Evolutionary conservation across 352 stramenopile genomes (phyloP), one percentile per base, ranked within the genome.

Genomic region (Pilasporangium apinafurcum): DNA sequence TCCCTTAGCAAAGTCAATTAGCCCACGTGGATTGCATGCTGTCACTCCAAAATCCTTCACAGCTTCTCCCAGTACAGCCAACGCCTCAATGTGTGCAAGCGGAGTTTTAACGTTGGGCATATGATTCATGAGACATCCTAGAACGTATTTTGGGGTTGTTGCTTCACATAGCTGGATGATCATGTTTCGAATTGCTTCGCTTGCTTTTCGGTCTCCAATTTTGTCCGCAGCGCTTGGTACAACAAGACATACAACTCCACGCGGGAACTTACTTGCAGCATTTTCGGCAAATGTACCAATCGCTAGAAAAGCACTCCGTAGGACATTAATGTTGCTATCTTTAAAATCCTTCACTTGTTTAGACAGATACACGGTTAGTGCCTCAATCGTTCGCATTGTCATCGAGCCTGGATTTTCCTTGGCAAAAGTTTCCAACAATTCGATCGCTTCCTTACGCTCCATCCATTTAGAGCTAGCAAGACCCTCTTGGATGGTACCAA

Each of bases 271-370:
- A 21, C 62, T 62, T 1, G 65, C 49, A 28, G 59, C 60, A 25
- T 59, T 63, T 32, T 82, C 69, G 8, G 83, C 78, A 50, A 93
- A 88, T 5, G 59, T 79, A 9, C 68, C 79, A 4, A 95, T 59
- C 1, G 81, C 83, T 46, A 93, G 68, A 32, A 95, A 95, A 9
- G 81, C 68, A 45, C 81, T 88, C 39, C 86, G 88, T 12, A 95
- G 44, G 3, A 93, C 83, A 39, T 95, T 92, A 47, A 95, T 86
- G 48, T 95, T 95, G 56, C 75, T 92, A 48, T 95, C 83, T 43
- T 88, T 90, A 46, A 95, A 92, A 36, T 86, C 67, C 43, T 93
- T 93, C 8, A 89, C 75, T 58, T 89, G 67, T 27, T 80, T 83
- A 17, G 60, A 52, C 39, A 92, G 28, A 51, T 81, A 88, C 26